Conservation (phyloP, 257 asterid genomes). For the Linaria vulgaris region DNA sequence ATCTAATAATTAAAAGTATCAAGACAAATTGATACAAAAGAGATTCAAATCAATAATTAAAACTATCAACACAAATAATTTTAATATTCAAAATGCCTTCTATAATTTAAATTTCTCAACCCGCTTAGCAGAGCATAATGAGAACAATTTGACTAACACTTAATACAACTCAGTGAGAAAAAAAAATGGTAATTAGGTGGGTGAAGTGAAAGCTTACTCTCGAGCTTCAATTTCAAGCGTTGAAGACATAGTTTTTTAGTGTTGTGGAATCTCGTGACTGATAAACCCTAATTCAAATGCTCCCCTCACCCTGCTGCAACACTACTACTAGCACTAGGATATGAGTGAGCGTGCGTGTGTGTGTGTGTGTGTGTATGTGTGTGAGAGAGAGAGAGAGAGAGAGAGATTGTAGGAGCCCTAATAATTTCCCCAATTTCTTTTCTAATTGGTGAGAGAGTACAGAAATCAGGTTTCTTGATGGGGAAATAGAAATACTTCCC, state of each 20-base stretch:
- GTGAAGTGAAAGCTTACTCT: slow-evolving; percentile 59
- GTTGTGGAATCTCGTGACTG: slow-evolving; percentile 28
- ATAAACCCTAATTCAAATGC: slow-evolving; percentile 31
- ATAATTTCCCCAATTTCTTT: no score
- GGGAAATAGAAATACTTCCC: not conserved
- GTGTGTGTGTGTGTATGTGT: not conserved
- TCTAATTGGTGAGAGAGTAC: no score
- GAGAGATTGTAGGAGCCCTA: no score
- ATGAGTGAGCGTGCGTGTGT: not conserved
- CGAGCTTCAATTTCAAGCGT: slow-evolving; percentile 96
- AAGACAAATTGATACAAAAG: not conserved
- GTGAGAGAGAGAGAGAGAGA: not conserved
- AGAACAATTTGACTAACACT: not conserved
- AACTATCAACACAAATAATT: not conserved
- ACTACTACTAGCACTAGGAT: no score
- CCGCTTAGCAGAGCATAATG: not conserved
- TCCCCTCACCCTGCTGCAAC: slow-evolving; percentile 9
- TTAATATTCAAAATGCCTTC: not conserved
- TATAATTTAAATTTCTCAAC: not conserved
- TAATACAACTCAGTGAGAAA: slow-evolving; percentile 10
- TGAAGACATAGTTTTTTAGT: slow-evolving; percentile 70
- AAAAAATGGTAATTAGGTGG: no score
- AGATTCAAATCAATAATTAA: not conserved
- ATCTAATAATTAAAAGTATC: not conserved
- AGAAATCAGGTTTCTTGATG: no score